Base-by-base conservation (phyloP, 495 filamentous ascomycete genomes). In the Amphirosellinia nigrospora region DNA sequence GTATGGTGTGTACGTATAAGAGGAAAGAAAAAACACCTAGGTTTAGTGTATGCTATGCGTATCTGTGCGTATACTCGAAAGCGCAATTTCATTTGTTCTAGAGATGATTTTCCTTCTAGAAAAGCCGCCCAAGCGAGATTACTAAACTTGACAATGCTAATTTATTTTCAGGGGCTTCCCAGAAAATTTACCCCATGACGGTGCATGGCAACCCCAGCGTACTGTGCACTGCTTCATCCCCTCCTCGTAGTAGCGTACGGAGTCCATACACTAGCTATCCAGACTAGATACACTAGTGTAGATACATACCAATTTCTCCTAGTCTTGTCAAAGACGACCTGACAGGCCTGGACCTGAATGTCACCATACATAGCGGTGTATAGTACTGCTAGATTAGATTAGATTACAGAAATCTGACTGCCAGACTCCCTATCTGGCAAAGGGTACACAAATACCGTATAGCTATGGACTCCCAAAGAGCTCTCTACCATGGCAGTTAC, bases 81-180 rank as follows among this genome's bases (percentile, higher is more conserved):
- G n/a, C n/a, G n/a, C n/a, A n/a, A n/a, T n/a, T n/a, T n/a, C n/a
- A n/a, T n/a, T n/a, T n/a, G 1, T 28, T 36, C 32, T 15, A 13
- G 4, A 28, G 9, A 2, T 36, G 34, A 23, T 34, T 38, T 50
- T 32, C 30, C 16, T 64, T 64, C 61, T 36, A 64, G 61, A 64
- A 64, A 50, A 36, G 61, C 50, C 23, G 26, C 36, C 2, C n/a
- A 48, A 64, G 45, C 61, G 61, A 64, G 28, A 64, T 64, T 50
- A 64, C 43, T 50, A 38, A n/a, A 45, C 0, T 50, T 7, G 16
- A 50, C 30, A 50, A 43, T 36, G 43, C 21, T 64, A 36, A 64
- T 55, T 30, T 39, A 39, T 26, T 53, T 66, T 66, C 63, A 66
- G 46, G 48, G 63, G 63, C 19, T 28, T 19, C n/a, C 21, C 11